Evolutionary conservation across 2,329 filamentous ascomycete species (phyloP), one percentile per base, ranked within the genome.

Genomic region (Talaromyces verruculosus): DNA sequence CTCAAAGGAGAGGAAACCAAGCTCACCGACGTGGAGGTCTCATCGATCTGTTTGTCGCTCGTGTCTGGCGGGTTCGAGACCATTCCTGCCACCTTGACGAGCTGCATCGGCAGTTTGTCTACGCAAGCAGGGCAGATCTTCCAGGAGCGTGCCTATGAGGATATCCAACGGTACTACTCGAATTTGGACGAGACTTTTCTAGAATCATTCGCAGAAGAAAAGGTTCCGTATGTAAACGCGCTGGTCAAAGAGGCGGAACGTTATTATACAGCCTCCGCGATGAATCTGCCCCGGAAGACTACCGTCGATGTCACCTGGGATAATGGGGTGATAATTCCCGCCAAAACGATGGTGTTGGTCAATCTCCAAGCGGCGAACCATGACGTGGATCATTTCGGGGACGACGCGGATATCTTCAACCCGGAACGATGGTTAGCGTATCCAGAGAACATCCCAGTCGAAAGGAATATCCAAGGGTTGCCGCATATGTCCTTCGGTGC

Each of bases 31-130:
- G 88, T 35, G 13, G 90, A 92, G 73, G 84, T 92, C 62, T 90
- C 88, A 71, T 90, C 89, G 1, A 91, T 93, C 68, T 90, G 90
- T 72, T 78, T 93, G 1, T 91, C 89, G 13, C 89, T 93, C 81
- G 88, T 92, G 0, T 90, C 88, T 5, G 91, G 89, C 0, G 91
- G 91, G 5, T 85, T 93, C 22, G 91, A 93, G 72, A 93, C 90
- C 0, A 88, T 93, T 2, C 89, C 90, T 0, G 89, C 86, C 33
- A 92, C 91, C 60, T 77, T 93, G 1, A 88, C 91, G 8, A 53
- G 49, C 25, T 53, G 49, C 7, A 30, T 53, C 25, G 7, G 49
- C 5, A 33, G 25, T 53, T 33, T 53, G 7, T 25, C 28, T n/a
- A 53, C 13, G 10, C 5, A 53, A 30, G 22, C 19, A 28, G 45